Conservation (phyloP, 805 yeast genomes). For the Yamadazyma akitaensis region DNA sequence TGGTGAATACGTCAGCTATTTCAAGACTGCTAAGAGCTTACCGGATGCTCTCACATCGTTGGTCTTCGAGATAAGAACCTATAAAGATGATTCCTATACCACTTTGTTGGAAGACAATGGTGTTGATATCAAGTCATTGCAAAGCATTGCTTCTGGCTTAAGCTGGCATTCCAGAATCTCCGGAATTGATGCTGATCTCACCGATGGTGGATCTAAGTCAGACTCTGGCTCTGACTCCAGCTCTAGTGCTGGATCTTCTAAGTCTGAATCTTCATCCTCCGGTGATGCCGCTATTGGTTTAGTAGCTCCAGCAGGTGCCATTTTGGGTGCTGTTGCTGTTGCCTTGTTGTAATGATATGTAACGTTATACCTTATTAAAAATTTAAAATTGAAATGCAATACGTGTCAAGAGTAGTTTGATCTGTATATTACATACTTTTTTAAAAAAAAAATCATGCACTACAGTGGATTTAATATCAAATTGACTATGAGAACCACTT, state of each 20-base stretch:
- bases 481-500: too few relatives aligned
- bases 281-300: conserved; percentile 6
- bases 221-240: not conserved
- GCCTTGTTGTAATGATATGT: conserved; percentile 22
- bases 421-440: too few relatives aligned
- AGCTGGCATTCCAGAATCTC: conserved; percentile 33
- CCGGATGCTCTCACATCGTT: conserved; percentile 29
- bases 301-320: conserved; percentile 28
- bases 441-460: not conserved
- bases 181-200: not conserved
- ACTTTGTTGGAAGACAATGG: conserved; percentile 26
- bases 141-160: conserved; percentile 30
- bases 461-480: too few relatives aligned
- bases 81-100: conserved; percentile 35
- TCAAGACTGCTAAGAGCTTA: conserved; percentile 24
- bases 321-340: conserved; percentile 33
- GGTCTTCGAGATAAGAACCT: conserved; percentile 30
- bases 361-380: not conserved
- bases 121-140: conserved; percentile 20
- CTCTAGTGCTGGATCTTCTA: conserved; percentile 5
- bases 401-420: not conserved
- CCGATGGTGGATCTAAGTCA: conserved; percentile 3
- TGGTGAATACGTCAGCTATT: conserved; percentile 24
- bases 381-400: not conserved
- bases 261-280: conserved; percentile 9